These are phyloP conservation scores for Rhizopogon vinicolor DNA, from an alignment of 768 basidiomycete genomes.

Conservation along the genomic window DNA sequence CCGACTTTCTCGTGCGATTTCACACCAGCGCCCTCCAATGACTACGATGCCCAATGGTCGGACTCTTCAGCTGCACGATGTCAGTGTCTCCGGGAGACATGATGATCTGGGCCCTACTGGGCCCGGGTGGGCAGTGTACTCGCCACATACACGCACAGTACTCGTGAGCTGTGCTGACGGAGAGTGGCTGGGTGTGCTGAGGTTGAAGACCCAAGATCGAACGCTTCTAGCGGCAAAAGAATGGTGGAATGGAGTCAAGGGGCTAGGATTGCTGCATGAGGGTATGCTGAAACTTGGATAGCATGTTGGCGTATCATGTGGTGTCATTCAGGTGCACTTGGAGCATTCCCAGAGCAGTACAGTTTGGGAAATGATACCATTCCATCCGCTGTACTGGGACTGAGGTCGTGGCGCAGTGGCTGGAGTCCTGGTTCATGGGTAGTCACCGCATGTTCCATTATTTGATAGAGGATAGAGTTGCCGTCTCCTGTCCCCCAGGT, in stretches of 20 bases:
- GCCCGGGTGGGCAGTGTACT: constrained; percentile 42
- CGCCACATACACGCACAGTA: constrained; percentile 34
- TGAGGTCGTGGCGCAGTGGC: too few species aligned
- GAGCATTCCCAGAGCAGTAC: not conserved
- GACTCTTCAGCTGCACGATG: constrained; percentile 37
- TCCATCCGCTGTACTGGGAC: too few species aligned
- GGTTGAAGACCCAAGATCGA: constrained; percentile 61
- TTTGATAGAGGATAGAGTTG: too few species aligned
- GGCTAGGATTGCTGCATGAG: constrained; percentile 22
- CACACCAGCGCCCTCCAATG: constrained; percentile 51
- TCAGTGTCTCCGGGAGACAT: constrained; percentile 10
- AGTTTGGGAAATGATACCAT: not conserved
- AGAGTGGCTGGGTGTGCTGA: constrained; percentile 47
- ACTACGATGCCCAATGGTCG: constrained; percentile 30
- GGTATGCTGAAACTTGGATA: constrained; percentile 2
- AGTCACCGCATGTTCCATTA: too few species aligned
- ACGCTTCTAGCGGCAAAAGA: constrained; percentile 50
- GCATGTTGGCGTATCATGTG: not conserved
- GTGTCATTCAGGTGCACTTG: not conserved
- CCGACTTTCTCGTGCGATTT: constrained; percentile 55
- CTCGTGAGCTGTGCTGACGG: constrained; percentile 52
- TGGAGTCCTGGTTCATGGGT: too few species aligned
- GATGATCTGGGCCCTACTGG: constrained; percentile 10
- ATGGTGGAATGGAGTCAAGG: constrained; percentile 75
- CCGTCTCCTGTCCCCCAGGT: too few species aligned